These are phyloP conservation scores for Grosmannia huntii DNA, from an alignment of 2,329 filamentous ascomycete species.

Conservation along the genomic window DNA sequence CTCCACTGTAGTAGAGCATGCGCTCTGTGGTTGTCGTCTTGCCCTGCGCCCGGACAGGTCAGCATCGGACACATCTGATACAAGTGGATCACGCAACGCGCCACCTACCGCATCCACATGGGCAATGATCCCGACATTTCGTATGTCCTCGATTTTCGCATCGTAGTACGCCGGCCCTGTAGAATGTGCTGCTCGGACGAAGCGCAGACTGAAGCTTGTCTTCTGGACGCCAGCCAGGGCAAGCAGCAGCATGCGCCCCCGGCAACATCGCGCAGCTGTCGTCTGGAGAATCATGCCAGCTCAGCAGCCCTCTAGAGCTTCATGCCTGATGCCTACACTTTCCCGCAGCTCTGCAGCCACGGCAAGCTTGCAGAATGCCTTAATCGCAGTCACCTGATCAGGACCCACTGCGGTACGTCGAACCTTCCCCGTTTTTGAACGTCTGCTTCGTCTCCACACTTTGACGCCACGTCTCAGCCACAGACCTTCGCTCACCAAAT, in stretches of 20 bases:
- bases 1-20: constrained; percentile 94
- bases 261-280: constrained; percentile 1
- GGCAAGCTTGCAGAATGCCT: not conserved
- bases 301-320: no score
- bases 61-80: not conserved
- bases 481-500: not conserved
- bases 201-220: not conserved
- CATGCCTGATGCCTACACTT: not conserved
- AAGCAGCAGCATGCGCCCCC: not conserved
- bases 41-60: constrained; percentile 33
- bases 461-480: not conserved
- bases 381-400: not conserved
- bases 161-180: constrained; percentile 17
- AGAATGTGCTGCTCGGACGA: not conserved
- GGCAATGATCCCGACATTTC: constrained; percentile 97
- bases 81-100: not conserved
- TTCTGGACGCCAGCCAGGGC: not conserved
- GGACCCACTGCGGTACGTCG: not conserved
- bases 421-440: no score
- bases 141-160: constrained; percentile 46
- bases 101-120: constrained; percentile 75
- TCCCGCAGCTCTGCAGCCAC: not conserved
- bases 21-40: constrained; percentile 98
- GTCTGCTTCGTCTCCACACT: not conserved
- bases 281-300: constrained; percentile 5